phyloP scores from a whole-genome alignment of 2,329 filamentous ascomycete species.

The Ophiostoma ulmi region DNA sequence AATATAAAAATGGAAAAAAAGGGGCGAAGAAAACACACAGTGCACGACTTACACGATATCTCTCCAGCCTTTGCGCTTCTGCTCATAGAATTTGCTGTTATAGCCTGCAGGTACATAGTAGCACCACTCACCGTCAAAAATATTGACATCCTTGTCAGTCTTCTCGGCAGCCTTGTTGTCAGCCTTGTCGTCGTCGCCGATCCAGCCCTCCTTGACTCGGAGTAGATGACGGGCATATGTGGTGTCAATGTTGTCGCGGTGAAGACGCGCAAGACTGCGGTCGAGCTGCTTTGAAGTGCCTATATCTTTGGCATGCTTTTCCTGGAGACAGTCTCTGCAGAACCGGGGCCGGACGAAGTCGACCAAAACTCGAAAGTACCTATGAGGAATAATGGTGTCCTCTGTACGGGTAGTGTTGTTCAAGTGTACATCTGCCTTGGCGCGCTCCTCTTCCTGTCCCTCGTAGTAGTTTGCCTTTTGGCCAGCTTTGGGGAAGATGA shows the following conservation, averaged over 20 bases:
- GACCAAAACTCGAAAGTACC: neutral
- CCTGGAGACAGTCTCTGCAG: neutral
- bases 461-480: neutral
- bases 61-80: neutral
- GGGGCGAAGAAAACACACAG: neutral
- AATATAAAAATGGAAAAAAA: neutral
- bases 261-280: neutral
- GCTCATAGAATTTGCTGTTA: neutral
- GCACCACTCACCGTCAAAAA: neutral
- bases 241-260: neutral
- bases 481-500: constrained; percentile 1
- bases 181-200: neutral
- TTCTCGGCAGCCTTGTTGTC: neutral
- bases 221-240: neutral
- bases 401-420: neutral
- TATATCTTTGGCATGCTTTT: neutral
- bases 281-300: neutral
- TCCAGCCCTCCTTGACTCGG: neutral
- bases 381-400: neutral
- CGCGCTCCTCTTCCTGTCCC: neutral
- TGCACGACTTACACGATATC: neutral
- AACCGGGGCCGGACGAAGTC: neutral
- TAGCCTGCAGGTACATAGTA: neutral
- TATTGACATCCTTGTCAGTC: neutral
- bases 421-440: neutral